phyloP scores from a whole-genome alignment of 805 yeast genomes.

The Metschnikowia anglica region DNA sequence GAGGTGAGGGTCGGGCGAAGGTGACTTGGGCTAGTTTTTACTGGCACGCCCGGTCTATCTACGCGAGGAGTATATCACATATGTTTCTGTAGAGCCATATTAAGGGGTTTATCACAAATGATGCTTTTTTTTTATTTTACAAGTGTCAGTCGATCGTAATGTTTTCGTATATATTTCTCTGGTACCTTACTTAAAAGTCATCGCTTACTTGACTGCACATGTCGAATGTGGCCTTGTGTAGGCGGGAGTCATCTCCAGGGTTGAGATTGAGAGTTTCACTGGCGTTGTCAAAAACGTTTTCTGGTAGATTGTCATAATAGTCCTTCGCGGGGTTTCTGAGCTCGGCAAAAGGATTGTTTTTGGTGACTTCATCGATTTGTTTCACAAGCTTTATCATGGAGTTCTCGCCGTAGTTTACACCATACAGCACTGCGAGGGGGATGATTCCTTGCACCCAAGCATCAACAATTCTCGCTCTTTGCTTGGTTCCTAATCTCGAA shows the following conservation, averaged over 20 bases:
- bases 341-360: conserved; percentile 41
- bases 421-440: conserved; percentile 42
- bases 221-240: conserved; percentile 16
- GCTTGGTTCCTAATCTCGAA: conserved; percentile 73
- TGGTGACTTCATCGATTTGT: conserved; percentile 47
- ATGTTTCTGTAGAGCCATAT: too few relatives aligned
- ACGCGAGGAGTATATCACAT: too few relatives aligned
- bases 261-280: conserved; percentile 34
- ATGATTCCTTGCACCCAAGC: conserved; percentile 49
- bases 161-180: not conserved
- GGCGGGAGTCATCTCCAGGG: conserved; percentile 13
- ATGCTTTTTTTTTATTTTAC: not conserved
- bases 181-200: conserved; percentile 1
- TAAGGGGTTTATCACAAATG: not conserved
- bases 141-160: not conserved
- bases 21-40: too few relatives aligned
- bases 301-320: conserved; percentile 33
- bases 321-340: conserved; percentile 43
- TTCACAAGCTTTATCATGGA: conserved; percentile 58
- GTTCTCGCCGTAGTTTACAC: conserved; percentile 66
- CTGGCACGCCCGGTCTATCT: too few relatives aligned
- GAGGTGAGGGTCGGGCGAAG: too few relatives aligned
- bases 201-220: conserved; percentile 13
- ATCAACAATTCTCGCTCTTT: conserved; percentile 66
- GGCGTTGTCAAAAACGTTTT: conserved; percentile 34